These are phyloP conservation scores for Tuber umbilicatum DNA, from an alignment of 495 filamentous ascomycete genomes.

Conservation along the genomic window DNA sequence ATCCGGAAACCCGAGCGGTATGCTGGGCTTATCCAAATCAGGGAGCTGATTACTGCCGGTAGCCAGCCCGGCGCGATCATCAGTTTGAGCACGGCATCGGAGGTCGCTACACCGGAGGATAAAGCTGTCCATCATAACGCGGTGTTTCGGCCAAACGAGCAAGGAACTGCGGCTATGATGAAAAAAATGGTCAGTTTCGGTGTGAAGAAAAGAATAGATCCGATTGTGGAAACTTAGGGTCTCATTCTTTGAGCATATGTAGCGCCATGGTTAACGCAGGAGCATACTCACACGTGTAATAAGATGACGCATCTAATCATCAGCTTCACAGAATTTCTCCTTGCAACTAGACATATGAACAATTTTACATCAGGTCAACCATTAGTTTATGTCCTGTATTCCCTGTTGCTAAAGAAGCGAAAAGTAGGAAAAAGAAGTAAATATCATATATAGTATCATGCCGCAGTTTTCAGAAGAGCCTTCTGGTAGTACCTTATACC, in stretches of 20 bases:
- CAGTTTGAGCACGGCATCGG: constrained; percentile 55
- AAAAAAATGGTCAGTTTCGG: no score
- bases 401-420: background rate
- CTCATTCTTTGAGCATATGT: background rate
- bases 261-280: background rate
- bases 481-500: background rate
- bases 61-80: no score
- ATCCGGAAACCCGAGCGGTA: no score
- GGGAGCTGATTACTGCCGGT: no score
- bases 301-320: no score
- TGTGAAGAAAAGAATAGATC: background rate
- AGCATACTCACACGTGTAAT: background rate
- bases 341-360: no score
- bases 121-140: constrained; percentile 33
- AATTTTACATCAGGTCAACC: background rate
- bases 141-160: background rate
- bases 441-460: background rate
- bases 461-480: background rate
- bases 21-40: no score
- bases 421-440: background rate
- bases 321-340: background rate
- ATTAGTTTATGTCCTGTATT: background rate
- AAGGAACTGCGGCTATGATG: background rate
- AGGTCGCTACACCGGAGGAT: constrained; percentile 72
- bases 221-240: background rate